Conservation (phyloP, 495 filamentous ascomycete genomes). For the Penicillium subrubescens region DNA sequence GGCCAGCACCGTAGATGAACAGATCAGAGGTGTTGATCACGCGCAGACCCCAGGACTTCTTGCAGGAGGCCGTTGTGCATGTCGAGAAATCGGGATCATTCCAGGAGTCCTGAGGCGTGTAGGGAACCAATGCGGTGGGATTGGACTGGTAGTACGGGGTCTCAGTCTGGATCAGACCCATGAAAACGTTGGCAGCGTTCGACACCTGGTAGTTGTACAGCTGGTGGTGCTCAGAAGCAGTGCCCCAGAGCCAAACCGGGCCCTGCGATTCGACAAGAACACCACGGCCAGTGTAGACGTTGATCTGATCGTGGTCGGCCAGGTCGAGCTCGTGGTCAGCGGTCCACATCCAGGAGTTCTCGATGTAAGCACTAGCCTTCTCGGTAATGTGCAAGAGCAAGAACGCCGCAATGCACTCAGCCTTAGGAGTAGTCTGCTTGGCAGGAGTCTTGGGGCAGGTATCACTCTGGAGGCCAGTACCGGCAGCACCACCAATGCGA, state of each 20-base stretch:
- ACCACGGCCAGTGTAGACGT: conserved; percentile 90
- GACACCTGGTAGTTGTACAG: conserved; percentile 89
- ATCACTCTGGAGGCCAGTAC: conserved; percentile 77
- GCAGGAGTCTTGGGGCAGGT: conserved; percentile 67
- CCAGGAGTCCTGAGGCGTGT: conserved; percentile 61
- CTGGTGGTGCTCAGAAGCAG: conserved; percentile 82
- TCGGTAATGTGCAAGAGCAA: conserved; percentile 78
- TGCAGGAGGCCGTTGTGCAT: conserved; percentile 65
- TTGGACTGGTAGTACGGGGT: conserved; percentile 92
- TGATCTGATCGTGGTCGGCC: conserved; percentile 75
- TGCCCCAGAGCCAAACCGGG: conserved; percentile 70
- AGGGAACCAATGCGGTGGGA: conserved; percentile 70
- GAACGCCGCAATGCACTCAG: conserved; percentile 71
- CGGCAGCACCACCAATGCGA: conserved; percentile 77
- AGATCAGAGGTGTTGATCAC: conserved; percentile 68
- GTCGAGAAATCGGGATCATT: conserved; percentile 74
- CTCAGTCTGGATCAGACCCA: conserved; percentile 86
- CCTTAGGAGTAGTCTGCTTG: conserved; percentile 53
- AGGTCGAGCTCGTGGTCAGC: conserved; percentile 91
- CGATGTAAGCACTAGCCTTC: conserved; percentile 73
- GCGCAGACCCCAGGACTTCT: conserved; percentile 84
- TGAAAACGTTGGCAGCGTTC: conserved; percentile 79
- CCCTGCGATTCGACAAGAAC: conserved; percentile 69
- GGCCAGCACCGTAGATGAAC: conserved; percentile 73
- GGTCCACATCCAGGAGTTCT: conserved; percentile 96